Evolutionary conservation across 306 rosid genomes (phyloP), one percentile per base, ranked within the genome.

Genomic region (Quercus wislizeni): DNA sequence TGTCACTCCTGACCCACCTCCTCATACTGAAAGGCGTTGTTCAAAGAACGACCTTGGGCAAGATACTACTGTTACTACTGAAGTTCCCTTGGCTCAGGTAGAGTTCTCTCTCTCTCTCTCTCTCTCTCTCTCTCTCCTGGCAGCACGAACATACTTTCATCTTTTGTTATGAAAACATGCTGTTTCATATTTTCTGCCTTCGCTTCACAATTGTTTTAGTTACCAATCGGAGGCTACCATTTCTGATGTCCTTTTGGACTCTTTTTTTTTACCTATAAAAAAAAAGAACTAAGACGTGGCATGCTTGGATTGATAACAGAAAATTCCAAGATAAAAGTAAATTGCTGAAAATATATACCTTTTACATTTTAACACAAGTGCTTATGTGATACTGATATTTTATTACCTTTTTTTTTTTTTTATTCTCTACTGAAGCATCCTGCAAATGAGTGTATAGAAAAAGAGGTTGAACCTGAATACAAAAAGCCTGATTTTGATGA

Each of bases 1-100:
- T 2, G 86, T 84, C 78, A 92, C 92, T 73, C 97, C 94, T 7
- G 92, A 94, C 51, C 95, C 46, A 38, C 46, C 92, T 74, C 92
- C 86, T 51, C 71, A 75, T 55, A 52, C 38, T 70, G 92, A 89
- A 82, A 80, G 68, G 81, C 78, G 38, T 64, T 61, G 59, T 81
- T 69, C 86, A 49, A 79, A 83, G 71, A 33, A 81, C 43, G 89
- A 85, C 61, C 57, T 31, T n/a, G 97, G 84, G 77, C 76, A 27
- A 35, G 86, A 83, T 28, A 74, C 78, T 74, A 55, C 62, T 54
- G 69, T 38, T 71, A 21, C 77, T 46, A 35, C 68, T 67, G 49
- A 30, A 5, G 74, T 81, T 74, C 55, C 80, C 31, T 41, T 75
- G 71, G 78, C 81, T 68, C 87, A 78, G 97, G 98, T 92, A 68